A percentile compares a stretch with the other conserved stretches of the same genome.
These are phyloP conservation scores for Kalaharituber pfeilii DNA, from an alignment of 2,329 filamentous ascomycete genomes.

Conservation along the genomic window DNA sequence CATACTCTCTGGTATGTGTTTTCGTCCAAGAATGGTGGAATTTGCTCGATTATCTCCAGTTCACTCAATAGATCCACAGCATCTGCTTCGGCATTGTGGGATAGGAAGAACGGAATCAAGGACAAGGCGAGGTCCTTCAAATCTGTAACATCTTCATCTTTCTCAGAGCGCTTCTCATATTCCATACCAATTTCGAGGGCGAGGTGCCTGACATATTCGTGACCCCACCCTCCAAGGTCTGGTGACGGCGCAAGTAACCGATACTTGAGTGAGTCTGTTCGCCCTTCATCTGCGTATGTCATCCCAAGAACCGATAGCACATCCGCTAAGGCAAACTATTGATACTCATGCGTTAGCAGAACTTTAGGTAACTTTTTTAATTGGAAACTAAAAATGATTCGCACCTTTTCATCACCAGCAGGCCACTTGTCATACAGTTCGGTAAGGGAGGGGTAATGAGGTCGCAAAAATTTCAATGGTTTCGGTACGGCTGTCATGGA, in stretches of 20 bases:
- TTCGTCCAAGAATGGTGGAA: constrained; percentile 77
- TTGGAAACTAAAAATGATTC: constrained; percentile 8
- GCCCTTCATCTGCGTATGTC: constrained; percentile 94
- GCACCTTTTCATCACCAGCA: constrained; percentile 64
- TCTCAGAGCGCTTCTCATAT: constrained; percentile 69
- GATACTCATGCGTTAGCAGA: constrained; percentile 4
- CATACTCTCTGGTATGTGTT: constrained; percentile 88
- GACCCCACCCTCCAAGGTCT: constrained; percentile 93
- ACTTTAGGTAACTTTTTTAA: neutral
- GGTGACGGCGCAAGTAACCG: constrained; percentile 73
- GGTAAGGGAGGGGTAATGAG: constrained; percentile 81
- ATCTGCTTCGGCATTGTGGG: constrained; percentile 95
- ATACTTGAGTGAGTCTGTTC: constrained; percentile 91
- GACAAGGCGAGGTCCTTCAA: constrained; percentile 67
- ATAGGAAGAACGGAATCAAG: constrained; percentile 83
- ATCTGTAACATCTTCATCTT: constrained; percentile 46
- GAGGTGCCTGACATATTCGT: constrained; percentile 93
- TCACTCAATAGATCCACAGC: constrained; percentile 95
- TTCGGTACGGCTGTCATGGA: constrained; percentile 99
- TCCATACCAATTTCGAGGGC: constrained; percentile 92
- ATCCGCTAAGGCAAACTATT: constrained; percentile 60
- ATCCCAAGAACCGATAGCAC: constrained; percentile 95
- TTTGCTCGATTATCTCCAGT: constrained; percentile 86
- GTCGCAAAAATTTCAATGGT: constrained; percentile 90
- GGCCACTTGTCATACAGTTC: constrained; percentile 84